phyloP scores from a whole-genome alignment of 2,329 filamentous ascomycete genomes.

The Chrysoporthe cubensis region DNA sequence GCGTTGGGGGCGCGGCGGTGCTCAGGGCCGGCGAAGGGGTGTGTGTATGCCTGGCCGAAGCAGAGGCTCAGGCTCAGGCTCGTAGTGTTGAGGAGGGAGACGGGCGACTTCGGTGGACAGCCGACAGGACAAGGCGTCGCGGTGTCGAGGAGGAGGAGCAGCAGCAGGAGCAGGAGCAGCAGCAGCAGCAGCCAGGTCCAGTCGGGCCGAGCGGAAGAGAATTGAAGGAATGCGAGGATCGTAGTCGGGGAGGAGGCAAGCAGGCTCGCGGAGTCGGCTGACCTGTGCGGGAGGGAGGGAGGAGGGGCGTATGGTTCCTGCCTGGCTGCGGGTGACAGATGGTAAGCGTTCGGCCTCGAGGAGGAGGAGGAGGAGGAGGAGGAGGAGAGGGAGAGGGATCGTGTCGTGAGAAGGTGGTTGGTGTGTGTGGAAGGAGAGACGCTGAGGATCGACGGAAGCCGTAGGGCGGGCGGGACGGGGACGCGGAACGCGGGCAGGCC shows the following conservation, averaged over 20 bases:
- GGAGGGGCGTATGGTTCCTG: neutral
- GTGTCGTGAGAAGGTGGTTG: neutral
- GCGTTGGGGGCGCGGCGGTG: neutral
- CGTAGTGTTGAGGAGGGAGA: neutral
- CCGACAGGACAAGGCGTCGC: neutral
- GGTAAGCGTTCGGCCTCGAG: conserved; percentile 4
- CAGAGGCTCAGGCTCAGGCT: neutral
- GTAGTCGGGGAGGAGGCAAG: neutral
- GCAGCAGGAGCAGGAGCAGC: too few relatives aligned
- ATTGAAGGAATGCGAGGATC: neutral
- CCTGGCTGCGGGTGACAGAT: conserved; percentile 3
- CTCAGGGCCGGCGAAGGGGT: neutral
- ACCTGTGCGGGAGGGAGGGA: neutral
- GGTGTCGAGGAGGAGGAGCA: neutral
- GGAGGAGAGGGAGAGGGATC: neutral
- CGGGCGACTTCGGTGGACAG: neutral
- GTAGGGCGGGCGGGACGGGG: neutral
- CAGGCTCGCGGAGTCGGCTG: conserved; percentile 6
- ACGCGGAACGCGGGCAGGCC: neutral
- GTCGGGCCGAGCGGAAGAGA: neutral
- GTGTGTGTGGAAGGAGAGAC: neutral
- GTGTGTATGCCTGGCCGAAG: neutral
- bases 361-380: too few relatives aligned
- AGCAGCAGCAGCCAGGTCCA: neutral
- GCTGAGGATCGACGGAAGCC: neutral